Evolutionary conservation across 2,329 filamentous ascomycete species (phyloP).

Genomic region (Penicillium corylophilum): DNA sequence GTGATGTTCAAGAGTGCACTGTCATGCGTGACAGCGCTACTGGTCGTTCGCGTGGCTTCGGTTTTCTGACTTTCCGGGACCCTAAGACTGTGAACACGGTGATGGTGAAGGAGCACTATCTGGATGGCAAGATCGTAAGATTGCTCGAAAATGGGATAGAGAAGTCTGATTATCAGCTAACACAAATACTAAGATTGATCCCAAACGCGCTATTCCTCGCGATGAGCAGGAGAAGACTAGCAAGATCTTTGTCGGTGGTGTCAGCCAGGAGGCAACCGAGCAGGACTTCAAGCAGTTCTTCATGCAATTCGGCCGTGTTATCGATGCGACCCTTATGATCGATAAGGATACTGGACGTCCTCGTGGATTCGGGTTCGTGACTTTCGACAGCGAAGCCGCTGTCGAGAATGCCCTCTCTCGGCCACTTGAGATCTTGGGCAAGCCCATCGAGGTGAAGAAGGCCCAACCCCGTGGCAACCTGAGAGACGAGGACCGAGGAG

Average conservation of each 20-base stretch:
- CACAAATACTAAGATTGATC: slow-evolving; percentile 71
- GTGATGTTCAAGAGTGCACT: slow-evolving; percentile 94
- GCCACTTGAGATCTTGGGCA: slow-evolving; percentile 88
- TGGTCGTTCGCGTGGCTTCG: slow-evolving; percentile 90
- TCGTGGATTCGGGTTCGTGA: slow-evolving; percentile 95
- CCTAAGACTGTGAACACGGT: slow-evolving; percentile 97
- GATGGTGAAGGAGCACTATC: slow-evolving; percentile 98
- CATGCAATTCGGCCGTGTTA: slow-evolving; percentile 90
- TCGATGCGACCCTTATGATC: slow-evolving; percentile 99
- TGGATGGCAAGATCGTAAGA: slow-evolving; percentile 96
- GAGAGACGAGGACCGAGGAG: slow-evolving; percentile 76
- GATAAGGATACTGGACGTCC: slow-evolving; percentile 98
- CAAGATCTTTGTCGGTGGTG: slow-evolving; percentile 98
- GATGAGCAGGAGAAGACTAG: slow-evolving; percentile 98
- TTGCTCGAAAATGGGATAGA: neutral
- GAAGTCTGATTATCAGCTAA: neutral
- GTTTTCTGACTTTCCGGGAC: slow-evolving; percentile 96
- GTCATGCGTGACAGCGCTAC: slow-evolving; percentile 98
- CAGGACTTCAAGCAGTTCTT: slow-evolving; percentile 97
- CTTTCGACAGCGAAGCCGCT: slow-evolving; percentile 92
- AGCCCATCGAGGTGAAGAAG: slow-evolving; percentile 97
- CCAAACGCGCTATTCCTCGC: slow-evolving; percentile 92
- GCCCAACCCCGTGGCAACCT: slow-evolving; percentile 94
- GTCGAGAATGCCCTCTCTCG: slow-evolving; percentile 86
- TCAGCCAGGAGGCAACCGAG: slow-evolving; percentile 95